Percentiles rank a stretch among this genome's conserved stretches.
Evolutionary conservation across 2,329 filamentous ascomycete genomes (phyloP).

Genomic region (Periconia sp.): DNA sequence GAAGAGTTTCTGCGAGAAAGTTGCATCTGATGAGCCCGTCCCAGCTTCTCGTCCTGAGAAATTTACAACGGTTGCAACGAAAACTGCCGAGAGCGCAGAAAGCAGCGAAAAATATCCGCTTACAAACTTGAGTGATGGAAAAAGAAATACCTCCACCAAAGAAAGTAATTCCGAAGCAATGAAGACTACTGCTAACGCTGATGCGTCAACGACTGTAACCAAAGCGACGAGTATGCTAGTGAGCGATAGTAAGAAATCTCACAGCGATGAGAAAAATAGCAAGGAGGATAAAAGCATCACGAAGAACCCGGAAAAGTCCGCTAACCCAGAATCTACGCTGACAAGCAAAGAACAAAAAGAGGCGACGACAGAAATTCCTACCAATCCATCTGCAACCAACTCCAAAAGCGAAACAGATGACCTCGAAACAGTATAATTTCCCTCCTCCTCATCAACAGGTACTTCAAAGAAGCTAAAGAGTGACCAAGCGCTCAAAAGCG

Average conservation of each 20-base stretch:
- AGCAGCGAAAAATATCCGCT: not conserved
- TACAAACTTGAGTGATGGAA: not conserved
- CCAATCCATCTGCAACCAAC: too few relatives aligned
- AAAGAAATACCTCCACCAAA: not conserved
- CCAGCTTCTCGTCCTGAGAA: not conserved
- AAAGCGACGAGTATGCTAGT: not conserved
- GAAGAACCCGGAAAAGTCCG: not conserved
- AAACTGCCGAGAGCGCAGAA: not conserved
- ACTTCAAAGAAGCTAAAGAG: too few relatives aligned
- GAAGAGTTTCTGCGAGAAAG: conserved; percentile 3
- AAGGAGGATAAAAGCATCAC: not conserved
- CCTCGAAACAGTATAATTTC: too few relatives aligned
- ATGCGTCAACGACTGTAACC: not conserved
- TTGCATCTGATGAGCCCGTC: not conserved
- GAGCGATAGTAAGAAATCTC: not conserved
- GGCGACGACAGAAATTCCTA: not conserved
- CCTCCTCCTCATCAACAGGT: too few relatives aligned
- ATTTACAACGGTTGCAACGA: not conserved
- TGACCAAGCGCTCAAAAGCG: too few relatives aligned
- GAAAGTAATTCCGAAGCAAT: not conserved
- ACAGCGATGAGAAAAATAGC: too few relatives aligned
- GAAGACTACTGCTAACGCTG: not conserved
- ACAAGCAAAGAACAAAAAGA: not conserved
- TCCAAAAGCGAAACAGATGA: too few relatives aligned
- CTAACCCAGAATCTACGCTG: not conserved